These are phyloP conservation scores for Macrotyloma uniflorum DNA, from an alignment of 306 rosid species.

Conservation along the genomic window DNA sequence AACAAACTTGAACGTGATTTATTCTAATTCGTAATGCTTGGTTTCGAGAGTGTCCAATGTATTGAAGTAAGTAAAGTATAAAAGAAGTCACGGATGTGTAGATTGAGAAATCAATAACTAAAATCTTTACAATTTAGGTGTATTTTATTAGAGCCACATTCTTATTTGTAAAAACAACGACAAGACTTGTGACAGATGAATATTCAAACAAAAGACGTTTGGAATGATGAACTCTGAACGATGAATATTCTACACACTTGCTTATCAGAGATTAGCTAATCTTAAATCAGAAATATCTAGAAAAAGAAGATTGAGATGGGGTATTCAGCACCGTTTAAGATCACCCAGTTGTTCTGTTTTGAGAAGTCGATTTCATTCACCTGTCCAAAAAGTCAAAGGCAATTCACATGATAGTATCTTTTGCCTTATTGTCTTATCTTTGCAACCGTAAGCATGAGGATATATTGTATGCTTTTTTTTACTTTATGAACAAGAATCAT, in stretches of 20 bases:
- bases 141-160: neutral
- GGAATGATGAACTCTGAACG: neutral
- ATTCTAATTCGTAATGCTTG: neutral
- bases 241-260: neutral
- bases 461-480: constrained; percentile 8
- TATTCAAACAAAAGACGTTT: neutral
- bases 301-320: neutral
- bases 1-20: too few relatives aligned
- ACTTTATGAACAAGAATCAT: constrained; percentile 6
- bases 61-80: neutral
- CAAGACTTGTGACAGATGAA: neutral
- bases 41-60: neutral
- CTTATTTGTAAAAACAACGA: neutral
- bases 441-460: neutral
- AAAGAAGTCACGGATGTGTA: neutral
- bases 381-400: constrained; percentile 27
- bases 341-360: neutral
- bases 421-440: constrained; percentile 30
- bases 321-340: neutral
- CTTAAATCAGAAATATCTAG: neutral
- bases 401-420: constrained; percentile 42
- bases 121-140: neutral
- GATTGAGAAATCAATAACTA: neutral
- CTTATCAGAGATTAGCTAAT: neutral
- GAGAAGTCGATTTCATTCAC: constrained; percentile 18